Evolutionary conservation across 768 basidiomycete genomes (phyloP), one percentile per base, ranked within the genome.

Genomic region (Amanita brunnescens): DNA sequence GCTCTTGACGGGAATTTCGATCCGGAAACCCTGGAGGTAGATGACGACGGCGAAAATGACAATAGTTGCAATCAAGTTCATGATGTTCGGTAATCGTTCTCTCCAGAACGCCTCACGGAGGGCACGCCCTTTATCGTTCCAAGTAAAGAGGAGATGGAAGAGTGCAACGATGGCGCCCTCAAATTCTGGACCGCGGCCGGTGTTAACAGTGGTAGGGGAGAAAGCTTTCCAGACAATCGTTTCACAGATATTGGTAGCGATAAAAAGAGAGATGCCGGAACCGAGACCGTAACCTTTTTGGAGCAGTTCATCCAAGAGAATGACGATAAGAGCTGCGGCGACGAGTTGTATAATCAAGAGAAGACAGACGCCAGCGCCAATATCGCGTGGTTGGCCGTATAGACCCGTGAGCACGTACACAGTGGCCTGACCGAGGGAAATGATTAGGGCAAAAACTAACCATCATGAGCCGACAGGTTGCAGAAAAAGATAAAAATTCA

Each of bases 161-260:
- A 98, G 78, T 1, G 94, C 85, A 58, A 97, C 88, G 58, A 98
- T 75, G 33, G 95, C 96, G 55, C 96, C 96, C 62, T 98, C 95
- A 58, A 98, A 99, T 67, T 99, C 96, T 47, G 94, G 89, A 2
- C 95, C 95, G 56, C 95, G 89, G 34, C 95, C 96, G 26, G 93
- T 97, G 79, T 98, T 98, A 70, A 98, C 71, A 41, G 96, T 97
- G 18, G 92, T 98, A 8, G 96, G 96, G 1, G 91, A 94, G 73
- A 99, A 98, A 1, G 95, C 96, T 64, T 99, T 99, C 95, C 95
- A 99, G 64, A 98, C 83, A 72, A 99, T 98, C 56, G 87, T 91
- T 69, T 99, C 96, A 69, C 95, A 98, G 60, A 99, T 98, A 77
- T 98, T 99, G 73, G 96, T 98, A 3, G 95, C 96, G 61, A 98